Base-by-base conservation (phyloP, 1,284 basidiomycete genomes). In the Golubevia pallescens region DNA sequence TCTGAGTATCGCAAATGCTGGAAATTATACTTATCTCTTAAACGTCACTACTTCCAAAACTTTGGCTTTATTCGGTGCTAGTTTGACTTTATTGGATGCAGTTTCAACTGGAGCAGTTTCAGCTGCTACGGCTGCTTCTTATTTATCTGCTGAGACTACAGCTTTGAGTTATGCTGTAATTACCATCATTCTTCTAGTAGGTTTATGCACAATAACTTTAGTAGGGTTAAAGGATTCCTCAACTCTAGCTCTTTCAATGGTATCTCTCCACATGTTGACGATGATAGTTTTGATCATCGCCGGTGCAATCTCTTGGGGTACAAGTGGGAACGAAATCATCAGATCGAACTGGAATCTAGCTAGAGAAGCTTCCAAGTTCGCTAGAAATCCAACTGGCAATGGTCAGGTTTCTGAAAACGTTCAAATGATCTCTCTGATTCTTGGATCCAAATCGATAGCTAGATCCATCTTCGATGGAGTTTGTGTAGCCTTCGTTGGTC, bases 271-370 rank as follows among this genome's bases (percentile, higher is more conserved):
- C 34, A 58, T 75, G 7, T 13, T 58, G 32, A 75, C 75, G 34
- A 78, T 78, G 75, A 16, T 59, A 53, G 67, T 69, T 59, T 73
- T 78, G 54, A 69, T 77, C 55, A 42, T 78, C 23, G 73, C 72
- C 14, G 72, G 70, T n/a, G 61, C 67, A 3, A 61, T 73, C 34
- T 62, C 66, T 10, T 78, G 77, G 77, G 60, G 62, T 19, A 64
- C 62, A 1, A 51, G 57, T 3, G 77, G 77, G 53, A 76, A 72
- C 24, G 38, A 56, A 6, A 23, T 70, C 3, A 53, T 76, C 32
- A 57, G 55, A 32, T 60, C 61, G 1, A 78, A 78, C n/a, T 78
- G 76, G 76, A 38, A 10, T 20, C 8, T 14, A 24, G 21, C 53
- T 8, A n/a, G 56, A 58, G 65, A 28, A 69, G 32, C 5, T 13